These are phyloP conservation scores for Coemansia sp. DNA, from an alignment of 192 early-diverging fungal genomes.

Conservation along the genomic window DNA sequence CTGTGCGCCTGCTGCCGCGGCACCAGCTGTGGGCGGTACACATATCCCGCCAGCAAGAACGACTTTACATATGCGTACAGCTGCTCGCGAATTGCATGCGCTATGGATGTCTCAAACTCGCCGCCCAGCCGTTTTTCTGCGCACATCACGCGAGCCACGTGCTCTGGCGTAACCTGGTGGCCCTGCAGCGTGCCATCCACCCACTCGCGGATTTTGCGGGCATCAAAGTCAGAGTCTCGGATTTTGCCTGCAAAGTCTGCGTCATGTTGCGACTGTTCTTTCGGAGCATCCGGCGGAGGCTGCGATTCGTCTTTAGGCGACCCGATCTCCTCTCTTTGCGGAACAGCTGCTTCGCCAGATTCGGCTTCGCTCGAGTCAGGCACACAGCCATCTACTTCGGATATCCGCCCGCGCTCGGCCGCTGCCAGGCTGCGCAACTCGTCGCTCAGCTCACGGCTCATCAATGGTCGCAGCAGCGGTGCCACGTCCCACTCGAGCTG, in stretches of 20 bases:
- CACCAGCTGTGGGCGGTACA: constrained; percentile 69
- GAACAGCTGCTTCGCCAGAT: background rate
- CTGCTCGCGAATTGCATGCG: constrained; percentile 94
- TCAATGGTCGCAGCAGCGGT: constrained; percentile 44
- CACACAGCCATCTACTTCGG: background rate
- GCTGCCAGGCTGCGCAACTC: constrained; percentile 4
- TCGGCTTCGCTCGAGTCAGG: background rate
- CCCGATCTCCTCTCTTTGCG: background rate
- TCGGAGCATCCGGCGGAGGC: background rate
- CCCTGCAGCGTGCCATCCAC: constrained; percentile 30
- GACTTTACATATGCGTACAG: constrained; percentile 82
- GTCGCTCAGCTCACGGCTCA: constrained; percentile 22
- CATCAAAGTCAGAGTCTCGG: background rate
- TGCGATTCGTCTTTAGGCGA: background rate
- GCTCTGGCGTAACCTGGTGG: constrained; percentile 65
- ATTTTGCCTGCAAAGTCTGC: background rate
- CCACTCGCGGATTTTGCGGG: constrained; percentile 20
- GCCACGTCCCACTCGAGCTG: constrained; percentile 93
- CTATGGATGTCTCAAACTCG: constrained; percentile 91
- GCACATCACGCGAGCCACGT: constrained; percentile 79
- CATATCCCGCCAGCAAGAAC: constrained; percentile 77
- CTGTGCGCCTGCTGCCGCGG: background rate
- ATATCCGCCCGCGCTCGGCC: background rate
- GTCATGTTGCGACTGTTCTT: background rate
- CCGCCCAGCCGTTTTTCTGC: constrained; percentile 74